These are phyloP conservation scores for Candida ulmi DNA, from an alignment of 805 yeast species.

Conservation along the genomic window DNA sequence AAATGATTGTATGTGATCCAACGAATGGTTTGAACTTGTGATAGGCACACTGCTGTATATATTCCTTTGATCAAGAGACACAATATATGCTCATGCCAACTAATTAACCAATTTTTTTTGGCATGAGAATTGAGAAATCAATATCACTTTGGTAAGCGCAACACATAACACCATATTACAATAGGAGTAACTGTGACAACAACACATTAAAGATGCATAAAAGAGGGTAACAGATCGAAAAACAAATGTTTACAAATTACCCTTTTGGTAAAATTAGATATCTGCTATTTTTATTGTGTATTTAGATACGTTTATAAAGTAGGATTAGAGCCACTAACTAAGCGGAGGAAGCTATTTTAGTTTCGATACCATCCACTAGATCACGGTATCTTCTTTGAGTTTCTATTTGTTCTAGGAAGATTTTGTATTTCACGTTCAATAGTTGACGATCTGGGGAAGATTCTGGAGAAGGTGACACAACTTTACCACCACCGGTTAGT, in stretches of 20 bases:
- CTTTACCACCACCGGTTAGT: slow-evolving; percentile 79
- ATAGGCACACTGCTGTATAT: no score
- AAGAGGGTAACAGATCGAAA: background rate
- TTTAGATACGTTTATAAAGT: background rate
- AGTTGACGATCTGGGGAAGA: slow-evolving; percentile 63
- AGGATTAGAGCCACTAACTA: background rate
- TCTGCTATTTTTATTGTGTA: no score
- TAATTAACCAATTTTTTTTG: no score
- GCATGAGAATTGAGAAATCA: no score
- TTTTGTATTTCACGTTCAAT: slow-evolving; percentile 72
- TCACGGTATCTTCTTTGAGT: slow-evolving; percentile 74
- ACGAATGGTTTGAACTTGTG: no score
- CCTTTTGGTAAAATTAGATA: no score
- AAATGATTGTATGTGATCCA: no score
- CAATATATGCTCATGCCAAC: no score
- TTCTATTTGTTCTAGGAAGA: slow-evolving; percentile 82
- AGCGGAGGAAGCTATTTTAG: slow-evolving; percentile 2
- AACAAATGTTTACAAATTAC: background rate
- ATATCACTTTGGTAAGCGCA: no score
- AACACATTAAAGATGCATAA: background rate
- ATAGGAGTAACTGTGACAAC: background rate
- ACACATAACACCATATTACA: background rate
- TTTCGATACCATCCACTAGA: slow-evolving; percentile 49
- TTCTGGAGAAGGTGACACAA: slow-evolving; percentile 59
- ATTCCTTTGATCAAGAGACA: no score